Evolutionary conservation across 2,329 filamentous ascomycete species (phyloP).

Genomic region (Apiospora saccharicola): DNA sequence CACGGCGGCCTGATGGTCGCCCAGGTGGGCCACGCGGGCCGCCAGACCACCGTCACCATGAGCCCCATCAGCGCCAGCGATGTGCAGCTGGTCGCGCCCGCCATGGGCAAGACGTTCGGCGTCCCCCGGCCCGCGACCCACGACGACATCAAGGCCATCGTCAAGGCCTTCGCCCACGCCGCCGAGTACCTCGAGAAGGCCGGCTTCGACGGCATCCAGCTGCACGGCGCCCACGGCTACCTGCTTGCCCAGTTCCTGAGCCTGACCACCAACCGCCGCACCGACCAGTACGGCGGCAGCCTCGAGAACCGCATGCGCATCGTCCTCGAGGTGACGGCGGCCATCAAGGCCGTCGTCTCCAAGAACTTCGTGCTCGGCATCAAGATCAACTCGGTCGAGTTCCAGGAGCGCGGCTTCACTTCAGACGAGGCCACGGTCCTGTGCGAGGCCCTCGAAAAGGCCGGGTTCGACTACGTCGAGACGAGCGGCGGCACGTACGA

Average conservation of each 20-base stretch:
- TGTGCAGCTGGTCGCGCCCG: constrained; percentile 39
- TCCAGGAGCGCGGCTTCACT: constrained; percentile 58
- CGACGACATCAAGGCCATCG: constrained; percentile 62
- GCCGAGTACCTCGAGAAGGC: constrained; percentile 69
- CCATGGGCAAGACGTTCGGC: constrained; percentile 43
- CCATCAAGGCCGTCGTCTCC: constrained; percentile 42
- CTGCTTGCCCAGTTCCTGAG: constrained; percentile 61
- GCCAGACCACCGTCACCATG: constrained; percentile 52
- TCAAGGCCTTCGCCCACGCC: constrained; percentile 49
- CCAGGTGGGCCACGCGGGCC: constrained; percentile 69
- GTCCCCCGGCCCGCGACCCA: constrained; percentile 61
- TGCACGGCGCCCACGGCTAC: constrained; percentile 64
- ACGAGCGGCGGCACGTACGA: constrained; percentile 67
- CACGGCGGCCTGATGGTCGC: constrained; percentile 67
- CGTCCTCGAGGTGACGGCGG: constrained; percentile 53
- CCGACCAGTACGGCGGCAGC: constrained; percentile 57
- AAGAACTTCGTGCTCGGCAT: constrained; percentile 57
- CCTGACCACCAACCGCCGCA: constrained; percentile 56
- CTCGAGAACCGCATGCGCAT: constrained; percentile 55
- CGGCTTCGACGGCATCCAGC: constrained; percentile 62
- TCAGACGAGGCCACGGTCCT: constrained; percentile 58
- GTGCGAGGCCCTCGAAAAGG: constrained; percentile 55
- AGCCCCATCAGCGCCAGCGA: constrained; percentile 52
- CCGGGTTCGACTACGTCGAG: constrained; percentile 64
- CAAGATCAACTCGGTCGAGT: constrained; percentile 67